Evolutionary conservation across 352 stramenopile genomes (phyloP), one percentile per base, ranked within the genome.

Genomic region (Pythium vanterpoolii): DNA sequence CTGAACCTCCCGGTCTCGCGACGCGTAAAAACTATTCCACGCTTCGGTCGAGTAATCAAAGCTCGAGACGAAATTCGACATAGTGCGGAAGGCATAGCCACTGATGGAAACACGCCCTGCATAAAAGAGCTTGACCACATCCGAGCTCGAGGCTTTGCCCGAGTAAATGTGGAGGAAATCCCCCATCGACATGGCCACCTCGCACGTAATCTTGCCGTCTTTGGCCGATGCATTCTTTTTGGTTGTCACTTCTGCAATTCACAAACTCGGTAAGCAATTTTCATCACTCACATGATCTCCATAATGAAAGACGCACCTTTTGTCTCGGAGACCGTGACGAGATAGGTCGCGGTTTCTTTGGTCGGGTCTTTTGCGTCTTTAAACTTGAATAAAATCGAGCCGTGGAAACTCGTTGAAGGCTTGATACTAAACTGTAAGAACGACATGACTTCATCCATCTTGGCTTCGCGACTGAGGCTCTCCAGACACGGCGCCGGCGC

Each of bases 371-470:
- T 60, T 24, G 67, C 51, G 54, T 73, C 74, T 47, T 78, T 77
- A 54, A 95, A 95, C 63, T 88, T 90, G 72, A 95, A 95, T 34
- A 91, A 65, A 61, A 95, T 93, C 52, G 79, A 89, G 54, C 86
- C 86, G 28, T 74, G 63, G 54, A 93, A 95, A 47, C 62, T 79
- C 34, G 82, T 77, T 61, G 65, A 77, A 5, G 65, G 49, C 75
- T 95, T 93, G 60, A 95, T 74, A 43, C 82, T 92, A 55, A 89
- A 95, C 51, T 77, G 74, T 60, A 95, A 66, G 58, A 93, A 95
- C 45, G 89, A 75, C 86, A 95, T 95, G 27, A 95, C 77, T 39
- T 95, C 86, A 54, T 90, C 86, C 56, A 95, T 90, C 69, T 95
- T 81, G 30, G 74, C 69, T 50, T 90, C 83, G 53, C 72, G 74